A percentile compares a stretch with the other conserved stretches of the same genome.
Conservation (phyloP, 208 protist genomes). For the Trypanosoma melophagium region DNA sequence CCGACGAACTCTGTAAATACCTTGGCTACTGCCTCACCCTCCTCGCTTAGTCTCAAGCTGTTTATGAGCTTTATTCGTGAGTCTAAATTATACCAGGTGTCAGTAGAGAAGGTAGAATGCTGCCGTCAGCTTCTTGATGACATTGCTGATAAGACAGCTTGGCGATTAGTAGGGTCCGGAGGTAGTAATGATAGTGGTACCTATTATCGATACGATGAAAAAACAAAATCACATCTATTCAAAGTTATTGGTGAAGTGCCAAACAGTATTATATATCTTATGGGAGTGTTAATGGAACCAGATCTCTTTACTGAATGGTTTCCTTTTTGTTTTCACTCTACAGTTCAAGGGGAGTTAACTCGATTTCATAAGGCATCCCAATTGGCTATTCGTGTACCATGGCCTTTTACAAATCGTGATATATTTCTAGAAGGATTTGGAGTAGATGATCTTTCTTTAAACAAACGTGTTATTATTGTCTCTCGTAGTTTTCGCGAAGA, state of each 20-base stretch:
- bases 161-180: constrained; percentile 30
- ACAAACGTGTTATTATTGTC: constrained; percentile 49
- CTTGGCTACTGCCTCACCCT: constrained; percentile 21
- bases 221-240: constrained; percentile 46
- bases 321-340: constrained; percentile 38
- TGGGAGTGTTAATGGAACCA: constrained; percentile 52
- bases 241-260: constrained; percentile 44
- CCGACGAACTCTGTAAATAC: constrained; percentile 21
- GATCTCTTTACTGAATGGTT: constrained; percentile 62
- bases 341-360: constrained; percentile 44
- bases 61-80: constrained; percentile 43
- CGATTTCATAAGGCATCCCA: constrained; percentile 49
- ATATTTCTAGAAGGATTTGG: constrained; percentile 52
- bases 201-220: constrained; percentile 48
- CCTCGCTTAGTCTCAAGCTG: constrained; percentile 32
- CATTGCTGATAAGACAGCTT: constrained; percentile 34
- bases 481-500: constrained; percentile 40
- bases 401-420: constrained; percentile 57
- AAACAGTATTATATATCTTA: constrained; percentile 39
- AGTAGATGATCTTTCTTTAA: constrained; percentile 51
- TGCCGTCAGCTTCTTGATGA: constrained; percentile 38
- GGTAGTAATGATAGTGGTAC: constrained; percentile 30
- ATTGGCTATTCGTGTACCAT: constrained; percentile 49
- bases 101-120: constrained; percentile 20
- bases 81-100: constrained; percentile 35